A percentile compares a stretch with the other conserved stretches of the same genome.
Conservation (phyloP, 2,329 filamentous ascomycete species). For the Aspergillus ustus region DNA sequence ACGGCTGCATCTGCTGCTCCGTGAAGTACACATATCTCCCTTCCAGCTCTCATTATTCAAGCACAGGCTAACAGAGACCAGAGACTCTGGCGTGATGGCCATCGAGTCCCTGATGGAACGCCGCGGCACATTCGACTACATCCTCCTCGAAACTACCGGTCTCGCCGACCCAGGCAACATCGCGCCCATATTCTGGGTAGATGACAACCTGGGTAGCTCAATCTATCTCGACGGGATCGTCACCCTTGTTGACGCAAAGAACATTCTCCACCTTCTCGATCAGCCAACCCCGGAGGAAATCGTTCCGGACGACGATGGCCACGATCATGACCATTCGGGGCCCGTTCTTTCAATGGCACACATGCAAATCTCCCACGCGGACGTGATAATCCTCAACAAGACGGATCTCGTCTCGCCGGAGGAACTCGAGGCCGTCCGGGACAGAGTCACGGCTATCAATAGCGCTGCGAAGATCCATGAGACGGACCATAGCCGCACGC, state of each 20-base stretch:
- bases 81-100: constrained; percentile 89
- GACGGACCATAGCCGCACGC: constrained; percentile 79
- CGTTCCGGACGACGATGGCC: constrained; percentile 50
- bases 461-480: constrained; percentile 81
- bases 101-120: constrained; percentile 96
- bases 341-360: constrained; percentile 88
- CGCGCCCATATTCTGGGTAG: constrained; percentile 95
- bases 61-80: constrained; percentile 40
- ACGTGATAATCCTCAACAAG: constrained; percentile 95
- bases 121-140: constrained; percentile 94
- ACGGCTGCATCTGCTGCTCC: constrained; percentile 97
- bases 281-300: constrained; percentile 57
- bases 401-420: constrained; percentile 75
- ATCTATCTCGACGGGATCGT: constrained; percentile 98
- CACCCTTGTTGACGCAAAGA: constrained; percentile 93
- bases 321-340: constrained; percentile 51
- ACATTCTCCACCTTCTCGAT: constrained; percentile 81
- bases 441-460: constrained; percentile 83
- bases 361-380: constrained; percentile 94
- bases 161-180: constrained; percentile 95
- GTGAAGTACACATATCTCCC: constrained; percentile 68
- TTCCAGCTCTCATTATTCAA: background rate
- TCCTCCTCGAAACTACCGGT: constrained; percentile 93
- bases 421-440: constrained; percentile 71
- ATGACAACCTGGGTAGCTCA: constrained; percentile 90